Conservation (phyloP, 169 alveolate species). For the Plasmodium yoelii region DNA sequence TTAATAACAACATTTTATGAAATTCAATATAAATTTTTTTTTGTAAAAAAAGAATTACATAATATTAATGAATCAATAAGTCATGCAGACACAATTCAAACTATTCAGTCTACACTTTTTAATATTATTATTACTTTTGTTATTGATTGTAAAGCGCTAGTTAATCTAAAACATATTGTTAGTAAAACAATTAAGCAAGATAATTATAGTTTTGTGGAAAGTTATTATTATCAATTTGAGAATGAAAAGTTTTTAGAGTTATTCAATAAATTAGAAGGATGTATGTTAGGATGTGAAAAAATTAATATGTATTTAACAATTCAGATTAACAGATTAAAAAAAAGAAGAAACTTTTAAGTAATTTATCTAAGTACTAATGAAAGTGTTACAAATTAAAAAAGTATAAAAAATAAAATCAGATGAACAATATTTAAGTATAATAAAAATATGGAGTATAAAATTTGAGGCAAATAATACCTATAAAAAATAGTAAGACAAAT, state of each 20-base stretch:
- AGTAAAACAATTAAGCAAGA: constrained; percentile 4
- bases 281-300: constrained; percentile 30
- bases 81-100: constrained; percentile 26
- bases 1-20: constrained; percentile 35
- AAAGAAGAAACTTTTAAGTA: neutral
- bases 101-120: constrained; percentile 9
- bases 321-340: constrained; percentile 25
- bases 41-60: constrained; percentile 13
- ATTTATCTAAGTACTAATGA: neutral
- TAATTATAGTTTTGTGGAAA: neutral
- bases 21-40: constrained; percentile 36
- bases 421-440: too few relatives aligned
- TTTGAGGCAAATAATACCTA: too few relatives aligned
- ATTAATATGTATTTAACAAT: constrained; percentile 15
- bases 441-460: too few relatives aligned
- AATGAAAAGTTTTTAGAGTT: constrained; percentile 34
- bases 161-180: constrained; percentile 23
- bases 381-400: neutral
- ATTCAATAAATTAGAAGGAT: constrained; percentile 31
- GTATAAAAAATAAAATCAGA: too few relatives aligned
- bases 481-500: too few relatives aligned
- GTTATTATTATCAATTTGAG: constrained; percentile 38
- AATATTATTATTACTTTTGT: constrained; percentile 38
- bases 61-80: constrained; percentile 32
- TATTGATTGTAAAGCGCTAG: constrained; percentile 47